A percentile compares a stretch with the other conserved stretches of the same genome.
Evolutionary conservation across 2,329 filamentous ascomycete species (phyloP).

Genomic region (Fonsecaea pedrosoi): DNA sequence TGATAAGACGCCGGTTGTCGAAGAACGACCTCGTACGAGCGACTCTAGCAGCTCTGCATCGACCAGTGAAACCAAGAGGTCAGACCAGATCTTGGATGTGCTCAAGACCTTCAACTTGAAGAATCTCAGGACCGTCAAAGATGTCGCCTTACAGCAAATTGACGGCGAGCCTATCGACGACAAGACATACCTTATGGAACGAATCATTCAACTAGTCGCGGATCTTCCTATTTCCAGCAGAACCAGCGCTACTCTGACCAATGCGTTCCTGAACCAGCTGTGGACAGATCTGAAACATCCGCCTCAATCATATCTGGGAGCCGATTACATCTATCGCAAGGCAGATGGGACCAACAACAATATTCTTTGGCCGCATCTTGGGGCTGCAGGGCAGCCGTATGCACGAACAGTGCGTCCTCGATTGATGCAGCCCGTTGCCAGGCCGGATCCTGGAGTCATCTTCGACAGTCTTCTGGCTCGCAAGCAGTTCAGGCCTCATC

Average conservation of each 20-base stretch:
- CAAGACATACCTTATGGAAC: slow-evolving; percentile 67
- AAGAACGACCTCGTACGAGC: slow-evolving; percentile 11
- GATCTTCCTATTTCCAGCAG: slow-evolving; percentile 48
- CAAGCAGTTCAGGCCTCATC: slow-evolving; percentile 67
- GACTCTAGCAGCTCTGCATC: slow-evolving; percentile 18
- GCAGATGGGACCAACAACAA: slow-evolving; percentile 59
- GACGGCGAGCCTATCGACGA: slow-evolving; percentile 66
- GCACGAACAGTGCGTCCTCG: slow-evolving; percentile 69
- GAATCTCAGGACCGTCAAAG: slow-evolving; percentile 51
- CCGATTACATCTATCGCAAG: slow-evolving; percentile 45
- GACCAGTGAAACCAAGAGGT: slow-evolving; percentile 21
- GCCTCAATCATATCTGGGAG: slow-evolving; percentile 54
- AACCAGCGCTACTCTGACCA: slow-evolving; percentile 52
- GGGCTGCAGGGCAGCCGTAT: slow-evolving; percentile 70
- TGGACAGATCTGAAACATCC: slow-evolving; percentile 64
- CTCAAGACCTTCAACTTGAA: slow-evolving; percentile 56
- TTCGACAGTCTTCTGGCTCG: slow-evolving; percentile 73
- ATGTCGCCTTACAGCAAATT: slow-evolving; percentile 50
- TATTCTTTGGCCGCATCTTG: slow-evolving; percentile 67
- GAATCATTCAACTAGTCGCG: slow-evolving; percentile 56
- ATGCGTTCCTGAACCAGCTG: slow-evolving; percentile 59
- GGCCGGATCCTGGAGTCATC: slow-evolving; percentile 69
- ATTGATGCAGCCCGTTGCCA: slow-evolving; percentile 63
- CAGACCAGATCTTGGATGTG: slow-evolving; percentile 47
- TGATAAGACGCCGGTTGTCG: slow-evolving; percentile 2